Evolutionary conservation across 495 filamentous ascomycete genomes (phyloP).

Genomic region (Letharia lupina): DNA sequence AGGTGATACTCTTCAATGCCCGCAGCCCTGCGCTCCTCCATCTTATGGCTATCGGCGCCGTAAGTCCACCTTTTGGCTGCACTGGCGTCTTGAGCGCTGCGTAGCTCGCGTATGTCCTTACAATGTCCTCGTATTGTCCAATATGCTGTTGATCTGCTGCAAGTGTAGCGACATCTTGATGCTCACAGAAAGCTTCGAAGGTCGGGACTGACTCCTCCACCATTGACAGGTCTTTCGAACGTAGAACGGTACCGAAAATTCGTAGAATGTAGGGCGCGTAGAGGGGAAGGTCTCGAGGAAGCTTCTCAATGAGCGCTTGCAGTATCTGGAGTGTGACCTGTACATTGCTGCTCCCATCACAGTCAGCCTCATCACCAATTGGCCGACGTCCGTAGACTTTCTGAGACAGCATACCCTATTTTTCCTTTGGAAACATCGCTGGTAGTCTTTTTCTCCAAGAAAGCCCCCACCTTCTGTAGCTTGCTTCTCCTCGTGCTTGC

Average conservation of each 20-base stretch:
- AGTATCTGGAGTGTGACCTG: slow-evolving; percentile 88
- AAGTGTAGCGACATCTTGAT: slow-evolving; percentile 70
- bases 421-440: slow-evolving; percentile 75
- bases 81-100: slow-evolving; percentile 42
- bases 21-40: slow-evolving; percentile 74
- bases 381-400: not conserved
- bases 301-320: slow-evolving; percentile 81
- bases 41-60: slow-evolving; percentile 66
- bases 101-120: slow-evolving; percentile 67
- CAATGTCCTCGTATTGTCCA: slow-evolving; percentile 70
- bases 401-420: slow-evolving; percentile 55
- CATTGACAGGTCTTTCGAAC: slow-evolving; percentile 75
- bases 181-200: slow-evolving; percentile 72
- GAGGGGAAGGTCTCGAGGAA: slow-evolving; percentile 79
- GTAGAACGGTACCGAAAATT: slow-evolving; percentile 67
- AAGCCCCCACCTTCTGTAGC: slow-evolving; percentile 85
- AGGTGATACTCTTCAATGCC: slow-evolving; percentile 69
- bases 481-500: slow-evolving; percentile 86
- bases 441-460: slow-evolving; percentile 81
- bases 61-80: slow-evolving; percentile 38
- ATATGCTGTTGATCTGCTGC: slow-evolving; percentile 75
- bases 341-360: slow-evolving; percentile 55
- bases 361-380: slow-evolving; percentile 14
- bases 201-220: slow-evolving; percentile 78
- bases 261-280: slow-evolving; percentile 73